phyloP scores from a whole-genome alignment of 371 early-diverging fungal species.

The Mucor sp. region DNA sequence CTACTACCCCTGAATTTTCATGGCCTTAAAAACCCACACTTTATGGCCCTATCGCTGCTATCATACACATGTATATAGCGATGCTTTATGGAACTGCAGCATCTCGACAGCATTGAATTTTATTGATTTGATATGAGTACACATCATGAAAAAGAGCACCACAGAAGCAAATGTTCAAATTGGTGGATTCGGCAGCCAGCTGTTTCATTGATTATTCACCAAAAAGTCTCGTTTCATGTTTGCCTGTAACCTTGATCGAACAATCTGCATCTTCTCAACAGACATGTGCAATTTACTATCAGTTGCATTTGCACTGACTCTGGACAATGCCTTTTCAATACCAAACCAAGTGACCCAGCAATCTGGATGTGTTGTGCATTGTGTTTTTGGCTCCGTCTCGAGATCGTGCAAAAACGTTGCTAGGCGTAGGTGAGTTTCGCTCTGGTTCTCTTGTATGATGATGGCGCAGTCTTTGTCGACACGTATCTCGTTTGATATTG shows the following conservation, averaged over 20 bases:
- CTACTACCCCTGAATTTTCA: too few relatives aligned
- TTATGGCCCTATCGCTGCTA: too few relatives aligned
- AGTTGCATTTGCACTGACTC: neutral
- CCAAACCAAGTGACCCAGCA: constrained; percentile 5
- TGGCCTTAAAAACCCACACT: too few relatives aligned
- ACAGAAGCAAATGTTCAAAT: too few relatives aligned
- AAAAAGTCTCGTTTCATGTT: constrained; percentile 17
- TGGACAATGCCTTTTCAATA: constrained; percentile 11
- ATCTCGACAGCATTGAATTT: too few relatives aligned
- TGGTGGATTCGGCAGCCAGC: too few relatives aligned
- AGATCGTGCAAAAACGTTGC: neutral
- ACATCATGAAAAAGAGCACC: neutral
- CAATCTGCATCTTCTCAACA: constrained; percentile 4
- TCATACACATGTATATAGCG: too few relatives aligned
- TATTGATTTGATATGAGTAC: neutral
- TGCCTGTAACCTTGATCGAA: constrained; percentile 11
- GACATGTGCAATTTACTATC: neutral
- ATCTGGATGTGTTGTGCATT: constrained; percentile 1
- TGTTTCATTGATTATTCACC: neutral
- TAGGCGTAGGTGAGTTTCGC: neutral
- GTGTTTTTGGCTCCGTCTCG: neutral
- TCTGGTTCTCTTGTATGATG: neutral
- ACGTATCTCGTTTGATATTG: neutral
- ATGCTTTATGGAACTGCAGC: too few relatives aligned
- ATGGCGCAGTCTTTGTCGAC: constrained; percentile 15